Percentiles rank a stretch among this genome's conserved stretches.
These are phyloP conservation scores for Cystoisospora suis DNA, from an alignment of 169 alveolate genomes.

Conservation along the genomic window DNA sequence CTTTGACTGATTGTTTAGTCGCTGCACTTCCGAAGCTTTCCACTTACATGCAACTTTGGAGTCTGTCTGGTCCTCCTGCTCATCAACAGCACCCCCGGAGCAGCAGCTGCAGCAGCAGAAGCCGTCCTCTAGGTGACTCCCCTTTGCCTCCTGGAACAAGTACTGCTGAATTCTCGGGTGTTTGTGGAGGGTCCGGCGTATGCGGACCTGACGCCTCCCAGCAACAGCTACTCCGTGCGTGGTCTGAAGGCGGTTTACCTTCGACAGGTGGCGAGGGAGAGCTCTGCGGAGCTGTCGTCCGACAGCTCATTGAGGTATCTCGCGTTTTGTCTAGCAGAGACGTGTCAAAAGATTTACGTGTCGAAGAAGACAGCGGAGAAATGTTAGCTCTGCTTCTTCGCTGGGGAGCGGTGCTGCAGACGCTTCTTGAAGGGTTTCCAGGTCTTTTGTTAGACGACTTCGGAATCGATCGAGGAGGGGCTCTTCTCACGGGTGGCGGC, in stretches of 20 bases:
- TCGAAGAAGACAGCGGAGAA: not conserved
- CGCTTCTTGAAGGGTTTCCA: slow-evolving; percentile 47
- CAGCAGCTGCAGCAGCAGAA: slow-evolving; percentile 32
- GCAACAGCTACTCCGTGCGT: slow-evolving; percentile 29
- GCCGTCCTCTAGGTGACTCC: not conserved
- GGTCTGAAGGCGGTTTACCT: not conserved
- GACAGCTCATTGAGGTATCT: slow-evolving; percentile 1
- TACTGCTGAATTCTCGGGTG: no score
- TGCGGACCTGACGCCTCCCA: not conserved
- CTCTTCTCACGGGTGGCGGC: not conserved
- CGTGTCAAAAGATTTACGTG: not conserved
- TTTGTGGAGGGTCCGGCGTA: not conserved
- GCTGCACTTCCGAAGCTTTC: slow-evolving; percentile 43
- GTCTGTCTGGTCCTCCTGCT: not conserved
- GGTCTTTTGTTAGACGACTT: slow-evolving; percentile 38
- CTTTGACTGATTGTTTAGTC: slow-evolving; percentile 49
- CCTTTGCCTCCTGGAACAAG: no score
- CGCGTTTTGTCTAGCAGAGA: not conserved
- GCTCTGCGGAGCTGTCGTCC: not conserved
- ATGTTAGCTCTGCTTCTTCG: slow-evolving; percentile 23
- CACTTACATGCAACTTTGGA: slow-evolving; percentile 48
- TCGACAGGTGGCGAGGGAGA: slow-evolving; percentile 12
- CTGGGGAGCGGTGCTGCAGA: slow-evolving; percentile 56
- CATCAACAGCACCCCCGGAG: not conserved
- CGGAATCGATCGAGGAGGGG: not conserved